phyloP scores from a whole-genome alignment of 2,329 filamentous ascomycete species.

The Xylariaceae sp. region DNA sequence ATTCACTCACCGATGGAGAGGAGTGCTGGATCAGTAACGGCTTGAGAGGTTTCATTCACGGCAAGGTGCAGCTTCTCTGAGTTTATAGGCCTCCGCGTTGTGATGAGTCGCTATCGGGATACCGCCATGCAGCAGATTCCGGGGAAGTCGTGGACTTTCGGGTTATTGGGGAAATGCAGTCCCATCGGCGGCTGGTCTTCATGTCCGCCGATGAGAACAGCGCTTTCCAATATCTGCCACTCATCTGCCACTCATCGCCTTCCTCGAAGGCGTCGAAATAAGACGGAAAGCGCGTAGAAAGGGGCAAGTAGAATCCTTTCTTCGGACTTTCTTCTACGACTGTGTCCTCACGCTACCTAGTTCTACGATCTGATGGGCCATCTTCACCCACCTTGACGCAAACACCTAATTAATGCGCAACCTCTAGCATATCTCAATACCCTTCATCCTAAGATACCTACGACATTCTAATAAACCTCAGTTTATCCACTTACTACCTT shows the following conservation, averaged over 20 bases:
- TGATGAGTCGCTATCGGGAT: neutral
- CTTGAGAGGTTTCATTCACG: conserved; percentile 67
- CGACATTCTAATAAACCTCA: neutral
- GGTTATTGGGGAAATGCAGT: too few species aligned
- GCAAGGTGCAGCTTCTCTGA: conserved; percentile 27
- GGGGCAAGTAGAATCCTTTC: neutral
- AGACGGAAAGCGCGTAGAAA: neutral
- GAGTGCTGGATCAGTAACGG: conserved; percentile 86
- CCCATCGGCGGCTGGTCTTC: neutral
- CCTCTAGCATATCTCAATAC: neutral
- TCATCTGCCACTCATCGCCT: neutral
- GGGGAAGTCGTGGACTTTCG: neutral
- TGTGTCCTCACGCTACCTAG: neutral
- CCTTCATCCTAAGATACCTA: conserved; percentile 2
- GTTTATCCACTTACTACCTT: neutral
- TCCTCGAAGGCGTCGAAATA: neutral
- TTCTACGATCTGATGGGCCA: neutral
- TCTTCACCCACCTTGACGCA: neutral
- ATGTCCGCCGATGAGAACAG: neutral
- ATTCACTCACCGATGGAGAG: conserved; percentile 64
- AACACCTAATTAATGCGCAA: neutral
- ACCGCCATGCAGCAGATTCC: neutral
- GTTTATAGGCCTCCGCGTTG: neutral
- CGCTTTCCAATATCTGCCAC: neutral
- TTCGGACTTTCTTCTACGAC: neutral